Evolutionary conservation across 2,329 filamentous ascomycete genomes (phyloP).

Genomic region (Aspergillus eucalypticola): DNA sequence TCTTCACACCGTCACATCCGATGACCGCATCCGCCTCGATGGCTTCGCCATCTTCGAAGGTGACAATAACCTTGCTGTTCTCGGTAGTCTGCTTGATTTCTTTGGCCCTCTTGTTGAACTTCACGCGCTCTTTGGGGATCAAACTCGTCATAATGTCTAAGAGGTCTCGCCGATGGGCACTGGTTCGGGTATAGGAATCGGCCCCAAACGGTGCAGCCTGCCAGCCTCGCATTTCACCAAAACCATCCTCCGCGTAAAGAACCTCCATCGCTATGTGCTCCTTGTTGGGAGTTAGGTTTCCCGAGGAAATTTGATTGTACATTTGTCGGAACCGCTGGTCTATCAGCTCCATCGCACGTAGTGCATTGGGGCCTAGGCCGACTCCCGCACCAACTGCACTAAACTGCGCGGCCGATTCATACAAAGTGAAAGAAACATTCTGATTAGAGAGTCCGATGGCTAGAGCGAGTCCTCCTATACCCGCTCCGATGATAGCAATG

Average conservation of each 20-base stretch:
- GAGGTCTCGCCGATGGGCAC: too few species aligned
- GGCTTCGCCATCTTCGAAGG: too few species aligned
- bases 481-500: conserved; percentile 60
- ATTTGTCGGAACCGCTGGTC: conserved; percentile 33
- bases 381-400: conserved; percentile 61
- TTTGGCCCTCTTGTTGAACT: too few species aligned
- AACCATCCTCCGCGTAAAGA: conserved; percentile 26
- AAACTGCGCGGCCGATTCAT: conserved; percentile 57
- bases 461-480: conserved; percentile 58
- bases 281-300: conserved; percentile 29
- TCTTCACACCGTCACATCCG: too few species aligned
- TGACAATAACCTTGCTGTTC: too few species aligned
- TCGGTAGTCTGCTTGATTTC: too few species aligned
- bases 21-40: too few species aligned
- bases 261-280: conserved; percentile 36
- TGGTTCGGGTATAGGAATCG: conserved; percentile 25
- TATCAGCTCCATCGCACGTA: conserved; percentile 57
- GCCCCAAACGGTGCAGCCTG: neutral
- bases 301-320: conserved; percentile 27
- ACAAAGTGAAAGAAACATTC: conserved; percentile 52
- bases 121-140: too few species aligned
- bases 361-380: conserved; percentile 57
- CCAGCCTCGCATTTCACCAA: conserved; percentile 19
- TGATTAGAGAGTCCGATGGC: conserved; percentile 53
- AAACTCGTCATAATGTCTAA: too few species aligned